Percentiles rank a stretch among this genome's conserved stretches.
phyloP scores from a whole-genome alignment of 2,329 filamentous ascomycete species.

The Penicillium palitans region DNA sequence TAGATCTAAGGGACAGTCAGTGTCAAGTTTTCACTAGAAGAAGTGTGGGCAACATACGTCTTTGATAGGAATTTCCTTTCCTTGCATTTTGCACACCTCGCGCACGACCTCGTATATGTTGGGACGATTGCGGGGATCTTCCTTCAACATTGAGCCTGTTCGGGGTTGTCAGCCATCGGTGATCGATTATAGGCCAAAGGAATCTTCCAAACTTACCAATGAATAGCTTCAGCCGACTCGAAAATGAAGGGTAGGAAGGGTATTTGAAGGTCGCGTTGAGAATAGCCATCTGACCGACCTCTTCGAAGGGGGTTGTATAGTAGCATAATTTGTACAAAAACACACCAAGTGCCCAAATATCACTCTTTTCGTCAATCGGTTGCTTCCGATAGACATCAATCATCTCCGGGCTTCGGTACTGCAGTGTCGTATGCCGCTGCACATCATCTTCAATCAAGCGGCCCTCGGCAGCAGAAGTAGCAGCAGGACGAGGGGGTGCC shows the following conservation, averaged over 20 bases:
- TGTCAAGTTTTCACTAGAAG: constrained; percentile 5
- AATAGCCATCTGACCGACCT: constrained; percentile 95
- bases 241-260: constrained; percentile 84
- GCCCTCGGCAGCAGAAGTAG: constrained; percentile 83
- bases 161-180: constrained; percentile 22
- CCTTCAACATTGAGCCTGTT: constrained; percentile 82
- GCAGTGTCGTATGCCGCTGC: constrained; percentile 93
- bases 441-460: constrained; percentile 94
- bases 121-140: constrained; percentile 74
- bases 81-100: constrained; percentile 86
- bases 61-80: constrained; percentile 79
- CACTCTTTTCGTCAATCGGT: constrained; percentile 96
- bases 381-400: constrained; percentile 96
- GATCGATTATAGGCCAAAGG: background rate
- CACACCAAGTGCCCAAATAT: constrained; percentile 96
- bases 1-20: constrained; percentile 62
- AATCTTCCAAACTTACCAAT: constrained; percentile 65
- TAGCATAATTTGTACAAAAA: constrained; percentile 97
- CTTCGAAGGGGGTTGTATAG: constrained; percentile 98
- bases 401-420: constrained; percentile 98
- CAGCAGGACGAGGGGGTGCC: constrained; percentile 78
- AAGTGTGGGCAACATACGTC: constrained; percentile 62
- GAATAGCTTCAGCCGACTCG: constrained; percentile 81
- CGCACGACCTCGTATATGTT: constrained; percentile 92
- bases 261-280: constrained; percentile 94